Percentiles rank a stretch among this genome's conserved stretches.
Conservation (phyloP, 2,329 filamentous ascomycete species). For the Xylaria sp. region DNA sequence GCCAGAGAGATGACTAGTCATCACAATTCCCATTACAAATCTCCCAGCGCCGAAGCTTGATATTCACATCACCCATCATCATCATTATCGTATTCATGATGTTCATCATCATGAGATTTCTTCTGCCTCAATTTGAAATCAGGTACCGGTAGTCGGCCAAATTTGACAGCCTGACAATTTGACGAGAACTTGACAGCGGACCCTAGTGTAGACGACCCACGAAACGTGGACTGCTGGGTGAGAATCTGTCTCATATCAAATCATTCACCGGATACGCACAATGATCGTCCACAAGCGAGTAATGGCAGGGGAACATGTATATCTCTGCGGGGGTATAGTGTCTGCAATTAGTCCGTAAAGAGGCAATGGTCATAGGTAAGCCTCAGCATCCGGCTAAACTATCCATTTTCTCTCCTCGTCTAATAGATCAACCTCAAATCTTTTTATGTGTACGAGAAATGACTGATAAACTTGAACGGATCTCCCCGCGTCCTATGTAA, state of each 20-base stretch:
- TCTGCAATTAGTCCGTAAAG: neutral
- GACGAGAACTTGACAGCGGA: neutral
- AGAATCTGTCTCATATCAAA: slow-evolving; percentile 22
- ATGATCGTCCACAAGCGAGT: neutral
- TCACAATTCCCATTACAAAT: slow-evolving; percentile 24
- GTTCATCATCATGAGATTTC: no score
- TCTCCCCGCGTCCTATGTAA: neutral
- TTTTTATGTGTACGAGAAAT: no score
- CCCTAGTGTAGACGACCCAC: neutral
- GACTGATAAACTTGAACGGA: neutral
- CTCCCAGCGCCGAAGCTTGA: neutral
- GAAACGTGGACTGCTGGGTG: neutral
- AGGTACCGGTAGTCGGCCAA: neutral
- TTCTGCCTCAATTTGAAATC: slow-evolving; percentile 31
- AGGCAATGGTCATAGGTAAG: neutral
- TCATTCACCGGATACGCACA: slow-evolving; percentile 5
- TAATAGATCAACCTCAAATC: neutral
- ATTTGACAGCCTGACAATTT: neutral
- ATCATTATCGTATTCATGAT: neutral
- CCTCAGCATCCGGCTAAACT: neutral
- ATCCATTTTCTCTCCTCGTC: no score
- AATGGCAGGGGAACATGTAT: neutral
- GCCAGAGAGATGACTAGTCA: neutral
- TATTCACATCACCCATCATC: neutral
- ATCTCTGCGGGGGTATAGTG: no score